These are phyloP conservation scores for Cyberlindnera veronae DNA, from an alignment of 805 yeast species.

Conservation along the genomic window DNA sequence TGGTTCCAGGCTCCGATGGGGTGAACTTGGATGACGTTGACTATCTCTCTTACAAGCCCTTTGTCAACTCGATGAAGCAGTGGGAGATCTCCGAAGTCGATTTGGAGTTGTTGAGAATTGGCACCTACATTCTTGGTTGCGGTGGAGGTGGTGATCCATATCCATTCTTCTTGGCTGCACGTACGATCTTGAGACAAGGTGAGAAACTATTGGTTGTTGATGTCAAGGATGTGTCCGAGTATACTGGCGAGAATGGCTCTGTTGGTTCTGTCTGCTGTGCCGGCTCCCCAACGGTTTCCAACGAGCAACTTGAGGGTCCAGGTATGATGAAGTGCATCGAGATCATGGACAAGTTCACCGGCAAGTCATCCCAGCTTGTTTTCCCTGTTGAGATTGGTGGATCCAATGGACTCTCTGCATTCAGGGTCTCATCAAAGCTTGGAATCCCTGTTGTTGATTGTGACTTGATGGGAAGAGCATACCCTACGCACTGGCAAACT, in stretches of 20 bases:
- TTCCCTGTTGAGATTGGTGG: conserved; percentile 44
- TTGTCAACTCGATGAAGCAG: conserved; percentile 22
- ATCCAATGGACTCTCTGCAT: conserved; percentile 36
- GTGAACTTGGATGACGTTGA: conserved; percentile 22
- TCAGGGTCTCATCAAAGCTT: conserved; percentile 23
- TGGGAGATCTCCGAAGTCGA: conserved; percentile 29
- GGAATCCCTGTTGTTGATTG: conserved; percentile 35
- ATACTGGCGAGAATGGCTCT: conserved; percentile 24
- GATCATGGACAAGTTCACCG: conserved; percentile 29
- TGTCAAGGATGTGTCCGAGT: conserved; percentile 10
- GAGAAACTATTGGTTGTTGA: conserved; percentile 34
- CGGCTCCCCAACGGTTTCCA: conserved; percentile 23
- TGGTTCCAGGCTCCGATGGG: conserved; percentile 1
- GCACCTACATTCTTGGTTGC: conserved; percentile 45
- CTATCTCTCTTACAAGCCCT: conserved; percentile 21
- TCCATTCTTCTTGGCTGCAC: conserved; percentile 33
- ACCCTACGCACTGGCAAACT: conserved; percentile 42
- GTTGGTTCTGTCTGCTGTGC: conserved; percentile 32
- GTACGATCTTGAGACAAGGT: conserved; percentile 35
- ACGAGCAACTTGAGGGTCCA: conserved; percentile 34
- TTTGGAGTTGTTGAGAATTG: conserved; percentile 38
- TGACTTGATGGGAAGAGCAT: conserved; percentile 49
- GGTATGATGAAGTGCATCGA: conserved; percentile 28
- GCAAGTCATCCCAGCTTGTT: conserved; percentile 32
- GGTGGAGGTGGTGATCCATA: conserved; percentile 53